Base-by-base conservation (phyloP, 2,329 filamentous ascomycete genomes). In the Ophiobolus disseminans region DNA sequence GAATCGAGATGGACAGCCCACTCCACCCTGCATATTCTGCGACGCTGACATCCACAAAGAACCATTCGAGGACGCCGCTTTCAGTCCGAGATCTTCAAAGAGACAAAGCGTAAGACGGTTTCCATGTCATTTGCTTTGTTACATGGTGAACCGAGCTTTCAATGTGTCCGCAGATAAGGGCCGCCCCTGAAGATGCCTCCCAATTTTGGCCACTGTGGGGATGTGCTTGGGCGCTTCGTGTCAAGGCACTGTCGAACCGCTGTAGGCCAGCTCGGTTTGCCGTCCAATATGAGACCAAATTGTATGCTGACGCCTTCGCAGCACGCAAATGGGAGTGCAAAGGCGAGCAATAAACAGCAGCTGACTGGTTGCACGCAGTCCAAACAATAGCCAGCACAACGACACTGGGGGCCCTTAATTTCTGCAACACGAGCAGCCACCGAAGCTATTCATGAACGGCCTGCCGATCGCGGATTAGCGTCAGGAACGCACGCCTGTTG, bases 341-440 rank as follows among this genome's bases (percentile, higher is more conserved):
- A 42, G 36, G 44, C 47, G 45, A 53, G 62, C 53, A 51, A 56
- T 61, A 63, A 55, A 56, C 63, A 57, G 58, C 56, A 56, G 58
- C 52, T 54, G 56, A 55, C 45, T 23, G 39, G 44, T 35, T 38
- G 37, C 14, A 32, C 20, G 46, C 58, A 54, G 52, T 52, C 63
- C 57, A 56, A 62, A 60, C 59, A 62, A 53, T 60, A 46, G 31
- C 38, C 45, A 56, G 38, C 50, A 43, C 50, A 42, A 39, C 48
- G 44, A 26, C 37, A 42, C 43, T 35, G 46, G 38, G 40, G 55
- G 50, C 55, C 48, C 44, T 57, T 70, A 70, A 69, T 61, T 67
- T 52, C 21, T 55, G 49, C 53, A 62, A 70, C 65, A 69, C 66
- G 66, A 68, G 54, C 57, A 63, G 63, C 60, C 62, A 58, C 56